phyloP scores from a whole-genome alignment of 108 stramenopile genomes.

The Skeletonema tropicum region DNA sequence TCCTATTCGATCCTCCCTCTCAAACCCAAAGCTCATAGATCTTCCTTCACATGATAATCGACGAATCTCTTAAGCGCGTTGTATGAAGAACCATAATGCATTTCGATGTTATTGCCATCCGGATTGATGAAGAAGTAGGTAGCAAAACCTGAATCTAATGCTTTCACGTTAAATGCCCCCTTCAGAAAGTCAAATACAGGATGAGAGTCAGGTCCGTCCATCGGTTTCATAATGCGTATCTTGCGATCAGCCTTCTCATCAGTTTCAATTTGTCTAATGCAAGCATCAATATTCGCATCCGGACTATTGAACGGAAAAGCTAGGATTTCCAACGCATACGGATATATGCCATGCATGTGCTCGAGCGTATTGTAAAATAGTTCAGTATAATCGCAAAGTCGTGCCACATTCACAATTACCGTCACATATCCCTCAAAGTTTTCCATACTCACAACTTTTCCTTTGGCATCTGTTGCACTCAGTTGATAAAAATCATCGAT shows the following conservation, averaged over 20 bases:
- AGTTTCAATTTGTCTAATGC: constrained; percentile 24
- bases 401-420: constrained; percentile 42
- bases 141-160: constrained; percentile 39
- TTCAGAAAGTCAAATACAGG: constrained; percentile 41
- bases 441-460: constrained; percentile 20
- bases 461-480: constrained; percentile 38
- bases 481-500: constrained; percentile 40
- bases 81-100: constrained; percentile 41
- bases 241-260: constrained; percentile 25
- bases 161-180: constrained; percentile 30
- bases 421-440: constrained; percentile 53
- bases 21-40: constrained; percentile 7
- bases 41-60: constrained; percentile 36
- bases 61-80: constrained; percentile 38
- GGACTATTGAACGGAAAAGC: constrained; percentile 47
- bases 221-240: constrained; percentile 45
- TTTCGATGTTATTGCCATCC: constrained; percentile 39
- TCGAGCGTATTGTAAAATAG: constrained; percentile 35
- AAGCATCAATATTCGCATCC: constrained; percentile 16
- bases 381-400: constrained; percentile 44
- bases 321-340: constrained; percentile 40
- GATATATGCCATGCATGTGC: constrained; percentile 42
- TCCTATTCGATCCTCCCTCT: background rate
- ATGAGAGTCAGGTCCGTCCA: constrained; percentile 43
- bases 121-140: constrained; percentile 42